Evolutionary conservation across 2,329 filamentous ascomycete species (phyloP).

Genomic region (Phyllosticta citribraziliensis): DNA sequence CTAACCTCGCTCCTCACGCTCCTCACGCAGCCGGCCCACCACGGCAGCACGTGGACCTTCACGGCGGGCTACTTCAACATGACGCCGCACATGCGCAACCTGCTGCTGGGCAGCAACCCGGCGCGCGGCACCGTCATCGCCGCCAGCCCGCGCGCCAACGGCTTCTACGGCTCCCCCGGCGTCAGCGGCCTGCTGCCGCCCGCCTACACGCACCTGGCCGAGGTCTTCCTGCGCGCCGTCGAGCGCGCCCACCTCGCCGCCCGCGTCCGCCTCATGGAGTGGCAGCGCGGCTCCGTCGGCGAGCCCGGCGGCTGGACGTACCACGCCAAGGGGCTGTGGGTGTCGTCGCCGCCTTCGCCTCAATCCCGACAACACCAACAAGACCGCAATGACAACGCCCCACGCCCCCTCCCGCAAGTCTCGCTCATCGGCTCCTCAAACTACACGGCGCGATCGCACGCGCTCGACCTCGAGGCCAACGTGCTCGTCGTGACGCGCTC

Average conservation of each 20-base stretch:
- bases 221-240: conserved; percentile 64
- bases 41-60: conserved; percentile 78
- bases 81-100: conserved; percentile 67
- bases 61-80: conserved; percentile 99
- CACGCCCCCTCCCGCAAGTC: conserved; percentile 52
- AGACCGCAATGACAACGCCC: conserved; percentile 33
- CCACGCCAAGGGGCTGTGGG: conserved; percentile 93
- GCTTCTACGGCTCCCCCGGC: conserved; percentile 82
- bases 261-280: conserved; percentile 71
- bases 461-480: conserved; percentile 82
- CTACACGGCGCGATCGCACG: conserved; percentile 90
- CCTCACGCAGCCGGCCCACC: conserved; percentile 54
- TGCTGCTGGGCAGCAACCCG: conserved; percentile 66
- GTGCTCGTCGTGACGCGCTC: conserved; percentile 77
- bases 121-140: conserved; percentile 74
- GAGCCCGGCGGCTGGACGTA: conserved; percentile 89
- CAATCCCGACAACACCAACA: conserved; percentile 11
- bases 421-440: conserved; percentile 87
- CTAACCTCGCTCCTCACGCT: conserved; percentile 66
- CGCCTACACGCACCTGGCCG: conserved; percentile 82
- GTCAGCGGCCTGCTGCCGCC: conserved; percentile 83
- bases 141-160: conserved; percentile 86
- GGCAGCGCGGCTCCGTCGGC: conserved; percentile 72
- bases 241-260: conserved; percentile 42
- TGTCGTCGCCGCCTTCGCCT: conserved; percentile 52